Conservation (phyloP, 495 filamentous ascomycete genomes). For the Delitschia confertaspora region DNA sequence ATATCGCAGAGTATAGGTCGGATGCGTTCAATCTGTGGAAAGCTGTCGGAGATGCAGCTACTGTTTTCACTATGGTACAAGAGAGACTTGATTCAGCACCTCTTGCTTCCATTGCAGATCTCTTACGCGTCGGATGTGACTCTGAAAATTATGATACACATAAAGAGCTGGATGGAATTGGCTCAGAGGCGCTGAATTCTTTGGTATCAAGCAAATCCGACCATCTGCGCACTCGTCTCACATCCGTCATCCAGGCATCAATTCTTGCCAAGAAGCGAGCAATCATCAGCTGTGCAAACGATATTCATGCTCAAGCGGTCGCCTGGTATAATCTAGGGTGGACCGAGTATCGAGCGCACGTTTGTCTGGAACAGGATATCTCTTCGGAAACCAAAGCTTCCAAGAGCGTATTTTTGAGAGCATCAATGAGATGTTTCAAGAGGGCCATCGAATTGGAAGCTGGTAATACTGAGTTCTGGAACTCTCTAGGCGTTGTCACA, state of each 20-base stretch:
- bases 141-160: slow-evolving; percentile 50
- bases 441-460: slow-evolving; percentile 91
- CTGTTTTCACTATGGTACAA: slow-evolving; percentile 71
- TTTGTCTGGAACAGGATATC: slow-evolving; percentile 46
- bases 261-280: slow-evolving; percentile 84
- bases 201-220: slow-evolving; percentile 30
- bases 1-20: slow-evolving; percentile 43
- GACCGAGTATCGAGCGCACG: slow-evolving; percentile 77
- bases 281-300: slow-evolving; percentile 60
- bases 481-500: slow-evolving; percentile 84
- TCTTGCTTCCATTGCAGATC: slow-evolving; percentile 39
- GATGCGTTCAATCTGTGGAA: slow-evolving; percentile 94
- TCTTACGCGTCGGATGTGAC: slow-evolving; percentile 43
- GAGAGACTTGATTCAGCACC: slow-evolving; percentile 53
- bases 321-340: slow-evolving; percentile 96
- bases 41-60: slow-evolving; percentile 79
- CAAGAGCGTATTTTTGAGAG: slow-evolving; percentile 59
- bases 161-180: slow-evolving; percentile 62
- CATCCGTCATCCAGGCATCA: slow-evolving; percentile 50
- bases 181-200: slow-evolving; percentile 37
- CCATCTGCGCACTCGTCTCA: slow-evolving; percentile 41
- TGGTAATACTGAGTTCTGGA: slow-evolving; percentile 96
- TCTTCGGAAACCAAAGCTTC: slow-evolving; percentile 32
- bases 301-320: slow-evolving; percentile 85
- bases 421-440: slow-evolving; percentile 89